Conservation (phyloP, 225 moss, liverwort and hornwort genomes). For the Rhytidiadelphus loreus region DNA sequence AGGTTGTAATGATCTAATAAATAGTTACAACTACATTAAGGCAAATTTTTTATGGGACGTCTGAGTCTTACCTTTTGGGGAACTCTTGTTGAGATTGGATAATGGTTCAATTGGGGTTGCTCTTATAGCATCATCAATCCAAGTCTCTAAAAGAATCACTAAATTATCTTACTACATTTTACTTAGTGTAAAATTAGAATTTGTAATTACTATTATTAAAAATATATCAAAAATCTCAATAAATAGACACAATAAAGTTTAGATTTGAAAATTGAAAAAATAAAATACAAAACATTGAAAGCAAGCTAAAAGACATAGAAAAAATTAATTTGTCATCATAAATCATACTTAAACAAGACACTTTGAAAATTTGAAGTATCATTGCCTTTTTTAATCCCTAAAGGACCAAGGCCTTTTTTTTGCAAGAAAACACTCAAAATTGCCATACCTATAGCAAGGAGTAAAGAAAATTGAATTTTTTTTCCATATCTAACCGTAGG, state of each 20-base stretch:
- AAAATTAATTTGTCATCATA: background rate
- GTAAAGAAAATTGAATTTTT: too few species aligned
- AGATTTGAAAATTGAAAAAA: background rate
- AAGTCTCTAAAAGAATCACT: fast-evolving
- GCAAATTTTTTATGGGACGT: background rate
- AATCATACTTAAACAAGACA: background rate
- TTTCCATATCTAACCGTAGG: too few species aligned
- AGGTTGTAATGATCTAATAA: fast-evolving
- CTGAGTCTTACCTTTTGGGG: fast-evolving
- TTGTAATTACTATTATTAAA: background rate
- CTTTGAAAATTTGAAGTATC: background rate
- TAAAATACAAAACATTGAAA: background rate
- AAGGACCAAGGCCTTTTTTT: too few species aligned
- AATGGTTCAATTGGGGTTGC: fast-evolving
- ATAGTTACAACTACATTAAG: fast-evolving
- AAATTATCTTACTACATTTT: background rate
- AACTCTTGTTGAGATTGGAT: fast-evolving
- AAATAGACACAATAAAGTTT: background rate
- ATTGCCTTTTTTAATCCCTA: background rate
- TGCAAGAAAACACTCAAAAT: too few species aligned
- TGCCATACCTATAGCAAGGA: too few species aligned
- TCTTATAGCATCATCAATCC: background rate
- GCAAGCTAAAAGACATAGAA: background rate
- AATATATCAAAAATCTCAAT: background rate
- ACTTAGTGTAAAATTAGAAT: background rate